Conservation (phyloP, 2,329 filamentous ascomycete genomes). For the Claviceps monticola region DNA sequence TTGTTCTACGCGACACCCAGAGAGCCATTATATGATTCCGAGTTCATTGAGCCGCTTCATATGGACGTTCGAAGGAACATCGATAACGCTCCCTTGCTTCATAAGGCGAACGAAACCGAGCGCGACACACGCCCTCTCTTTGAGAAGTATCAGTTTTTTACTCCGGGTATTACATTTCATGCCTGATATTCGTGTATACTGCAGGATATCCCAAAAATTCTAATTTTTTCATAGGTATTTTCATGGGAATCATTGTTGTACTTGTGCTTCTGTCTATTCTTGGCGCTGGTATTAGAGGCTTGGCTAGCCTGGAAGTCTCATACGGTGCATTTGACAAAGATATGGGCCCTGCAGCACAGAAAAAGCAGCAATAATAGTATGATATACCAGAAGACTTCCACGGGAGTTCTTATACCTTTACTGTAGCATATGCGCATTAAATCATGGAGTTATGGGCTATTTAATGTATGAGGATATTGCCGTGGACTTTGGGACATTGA, state of each 20-base stretch:
- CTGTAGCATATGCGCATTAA: conserved; percentile 8
- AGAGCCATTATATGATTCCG: conserved; percentile 47
- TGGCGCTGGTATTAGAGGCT: conserved; percentile 60
- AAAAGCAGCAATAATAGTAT: conserved; percentile 41
- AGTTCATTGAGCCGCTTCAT: conserved; percentile 49
- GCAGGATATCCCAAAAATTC: conserved; percentile 3
- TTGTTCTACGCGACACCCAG: conserved; percentile 56
- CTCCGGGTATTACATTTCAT: conserved; percentile 46
- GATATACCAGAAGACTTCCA: background rate
- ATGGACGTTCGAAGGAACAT: conserved; percentile 58
- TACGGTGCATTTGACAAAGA: conserved; percentile 97
- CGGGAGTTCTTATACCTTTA: background rate
- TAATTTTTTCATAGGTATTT: conserved; percentile 48
- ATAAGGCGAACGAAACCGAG: conserved; percentile 25
- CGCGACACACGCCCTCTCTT: conserved; percentile 49
- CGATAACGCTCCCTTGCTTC: conserved; percentile 15
- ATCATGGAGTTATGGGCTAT: conserved; percentile 9
- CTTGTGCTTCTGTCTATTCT: conserved; percentile 65
- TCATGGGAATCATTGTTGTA: conserved; percentile 65
- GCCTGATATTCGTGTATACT: background rate
- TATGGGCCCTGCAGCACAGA: conserved; percentile 76
- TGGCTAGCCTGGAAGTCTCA: conserved; percentile 72
- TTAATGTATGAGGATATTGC: background rate
- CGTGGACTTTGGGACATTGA: background rate
- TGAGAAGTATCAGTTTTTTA: conserved; percentile 90